Evolutionary conservation across 2,329 filamentous ascomycete genomes (phyloP), one percentile per base, ranked within the genome.

Genomic region (Hypoxylon sp.): DNA sequence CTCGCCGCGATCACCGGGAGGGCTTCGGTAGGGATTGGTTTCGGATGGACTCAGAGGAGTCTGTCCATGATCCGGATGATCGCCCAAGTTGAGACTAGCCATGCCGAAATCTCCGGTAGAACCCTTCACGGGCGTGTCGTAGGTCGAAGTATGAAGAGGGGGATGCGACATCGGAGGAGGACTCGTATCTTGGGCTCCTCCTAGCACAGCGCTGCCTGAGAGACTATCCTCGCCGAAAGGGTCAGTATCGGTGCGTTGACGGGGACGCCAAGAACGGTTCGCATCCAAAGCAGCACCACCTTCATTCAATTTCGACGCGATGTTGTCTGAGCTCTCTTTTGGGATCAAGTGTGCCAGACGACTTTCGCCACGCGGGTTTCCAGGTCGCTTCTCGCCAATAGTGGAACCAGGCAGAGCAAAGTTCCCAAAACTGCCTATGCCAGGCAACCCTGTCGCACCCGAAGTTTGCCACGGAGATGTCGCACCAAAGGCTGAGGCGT

Each of bases 11-110:
- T 91, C 88, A 26, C 87, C 89, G 5, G 89, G 84, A 2, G 94
- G 94, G 69, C 93, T 97, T 59, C 92, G 90, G 68, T 94, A 99
- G 1, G 94, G 94, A 67, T 99, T 99, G 2, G 94, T 97, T 65
- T 96, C 90, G 0, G 92, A 94, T 7, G 94, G 94, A 68, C 93
- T 97, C 66, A 90, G 83, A 0, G 89, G 88, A 51, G 91, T 89
- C 59, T 86, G 78, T n/a, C 78, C 77, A 31, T 70, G 74, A 45
- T 84, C 80, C 26, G 83, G 78, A 37, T 84, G 77, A 40, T 79
- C 79, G 70, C 68, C 84, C 66, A 76, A 78, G 71, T 72, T 81
- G 63, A 81, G 76, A 62, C 82, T 81, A 9, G 81, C 75, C 80
- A 87, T 84, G 32, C 83, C 83, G 62, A 87, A 84, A 53, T 87